Percentiles rank a stretch among this genome's conserved stretches.
Evolutionary conservation across 352 stramenopile species (phyloP).

Genomic region (Phytophthora pinifolia): DNA sequence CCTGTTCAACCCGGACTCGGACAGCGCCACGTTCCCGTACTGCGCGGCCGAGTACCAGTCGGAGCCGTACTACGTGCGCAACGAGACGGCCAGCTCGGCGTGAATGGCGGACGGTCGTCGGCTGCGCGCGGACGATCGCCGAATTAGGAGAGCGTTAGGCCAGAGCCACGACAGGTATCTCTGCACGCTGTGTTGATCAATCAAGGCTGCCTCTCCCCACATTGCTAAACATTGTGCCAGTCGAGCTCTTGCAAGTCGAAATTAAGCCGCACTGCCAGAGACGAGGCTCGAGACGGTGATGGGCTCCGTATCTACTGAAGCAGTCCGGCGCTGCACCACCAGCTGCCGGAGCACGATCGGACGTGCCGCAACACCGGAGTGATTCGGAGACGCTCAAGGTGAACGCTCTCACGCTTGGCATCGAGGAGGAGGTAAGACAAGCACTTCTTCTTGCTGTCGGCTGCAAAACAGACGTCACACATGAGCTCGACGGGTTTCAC

Average conservation of each 20-base stretch:
- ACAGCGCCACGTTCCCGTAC: conserved; percentile 29
- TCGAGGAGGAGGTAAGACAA: not conserved
- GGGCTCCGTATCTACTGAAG: conserved; percentile 27
- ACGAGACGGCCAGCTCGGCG: conserved; percentile 17
- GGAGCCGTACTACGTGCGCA: conserved; percentile 29
- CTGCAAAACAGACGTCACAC: not conserved
- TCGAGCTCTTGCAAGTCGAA: conserved; percentile 7
- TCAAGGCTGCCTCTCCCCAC: not conserved
- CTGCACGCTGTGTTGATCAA: conserved; percentile 11
- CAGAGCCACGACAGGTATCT: conserved; percentile 22
- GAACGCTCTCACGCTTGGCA: not conserved
- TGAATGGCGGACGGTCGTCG: conserved; percentile 19
- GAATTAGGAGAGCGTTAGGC: conserved; percentile 27
- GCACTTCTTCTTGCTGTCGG: not conserved
- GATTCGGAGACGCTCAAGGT: not conserved
- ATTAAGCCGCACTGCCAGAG: conserved; percentile 14
- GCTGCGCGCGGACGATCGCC: conserved; percentile 16
- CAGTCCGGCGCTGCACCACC: conserved; percentile 10
- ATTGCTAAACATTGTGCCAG: conserved; percentile 18
- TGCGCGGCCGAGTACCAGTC: conserved; percentile 20
- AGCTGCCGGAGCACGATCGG: conserved; percentile 6
- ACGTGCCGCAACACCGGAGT: conserved; percentile 9
- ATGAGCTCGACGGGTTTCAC: conserved; percentile 15
- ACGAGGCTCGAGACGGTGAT: conserved; percentile 14
- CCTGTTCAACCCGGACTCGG: conserved; percentile 26